Percentiles rank a stretch among this genome's conserved stretches.
These are phyloP conservation scores for Linaria vulgaris DNA, from an alignment of 257 asterid species.

Conservation along the genomic window DNA sequence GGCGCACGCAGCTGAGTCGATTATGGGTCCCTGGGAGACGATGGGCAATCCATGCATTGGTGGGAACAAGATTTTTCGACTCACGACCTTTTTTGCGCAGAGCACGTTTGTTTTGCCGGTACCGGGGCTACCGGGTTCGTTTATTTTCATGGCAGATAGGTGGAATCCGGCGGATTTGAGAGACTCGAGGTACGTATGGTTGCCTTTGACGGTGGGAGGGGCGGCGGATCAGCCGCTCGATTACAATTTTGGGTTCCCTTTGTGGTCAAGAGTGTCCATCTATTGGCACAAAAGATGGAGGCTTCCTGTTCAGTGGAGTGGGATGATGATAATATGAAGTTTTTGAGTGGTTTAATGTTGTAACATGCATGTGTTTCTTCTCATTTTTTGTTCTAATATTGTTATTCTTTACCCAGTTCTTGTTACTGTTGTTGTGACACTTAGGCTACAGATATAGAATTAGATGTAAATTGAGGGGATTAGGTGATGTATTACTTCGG, in stretches of 20 bases:
- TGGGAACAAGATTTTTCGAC: conserved; percentile 61
- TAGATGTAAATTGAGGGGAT: conserved; percentile 30
- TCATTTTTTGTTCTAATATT: background rate
- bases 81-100: conserved; percentile 79
- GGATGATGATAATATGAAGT: conserved; percentile 26
- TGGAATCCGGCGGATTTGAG: conserved; percentile 94
- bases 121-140: conserved; percentile 57
- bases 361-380: conserved; percentile 11
- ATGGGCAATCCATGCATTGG: conserved; percentile 96
- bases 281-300: conserved; percentile 97
- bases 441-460: conserved; percentile 23
- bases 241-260: conserved; percentile 79
- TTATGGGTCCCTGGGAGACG: conserved; percentile 96
- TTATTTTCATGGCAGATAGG: conserved; percentile 88
- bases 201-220: conserved; percentile 77
- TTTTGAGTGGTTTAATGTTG: conserved; percentile 27
- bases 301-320: conserved; percentile 62
- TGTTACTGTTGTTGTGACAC: conserved; percentile 15
- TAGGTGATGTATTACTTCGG: conserved; percentile 13
- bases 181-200: conserved; percentile 91
- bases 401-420: conserved; percentile 8
- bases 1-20: conserved; percentile 86
- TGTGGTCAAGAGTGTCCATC: conserved; percentile 88
- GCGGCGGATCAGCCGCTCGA: conserved; percentile 82
- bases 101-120: conserved; percentile 84